Conservation (phyloP, 345 rosid species). For the Brassica incana region DNA sequence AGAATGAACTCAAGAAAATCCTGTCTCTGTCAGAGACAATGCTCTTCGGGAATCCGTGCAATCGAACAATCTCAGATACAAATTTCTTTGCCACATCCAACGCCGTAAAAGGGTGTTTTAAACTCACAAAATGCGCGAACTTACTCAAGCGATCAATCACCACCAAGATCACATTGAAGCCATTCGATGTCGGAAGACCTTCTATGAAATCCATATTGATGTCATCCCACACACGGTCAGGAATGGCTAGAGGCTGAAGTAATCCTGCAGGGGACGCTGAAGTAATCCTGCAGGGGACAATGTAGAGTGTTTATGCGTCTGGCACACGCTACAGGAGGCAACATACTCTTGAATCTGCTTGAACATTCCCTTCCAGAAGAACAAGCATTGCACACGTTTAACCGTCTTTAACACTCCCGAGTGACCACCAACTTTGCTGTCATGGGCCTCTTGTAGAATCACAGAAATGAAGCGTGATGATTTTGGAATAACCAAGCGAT, state of each 20-base stretch:
- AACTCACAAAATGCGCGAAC: background rate
- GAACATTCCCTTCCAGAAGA: background rate
- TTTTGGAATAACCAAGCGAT: background rate
- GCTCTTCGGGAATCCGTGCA: background rate
- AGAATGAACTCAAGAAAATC: background rate
- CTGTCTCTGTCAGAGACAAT: background rate
- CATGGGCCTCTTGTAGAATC: background rate
- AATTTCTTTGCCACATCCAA: background rate
- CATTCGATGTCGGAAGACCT: background rate
- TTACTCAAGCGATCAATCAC: background rate
- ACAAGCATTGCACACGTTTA: background rate
- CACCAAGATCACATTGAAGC: background rate
- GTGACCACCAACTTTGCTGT: background rate
- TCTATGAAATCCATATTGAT: background rate
- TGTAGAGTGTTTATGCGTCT: background rate
- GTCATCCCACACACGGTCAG: background rate
- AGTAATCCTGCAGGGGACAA: background rate
- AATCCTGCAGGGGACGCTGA: background rate
- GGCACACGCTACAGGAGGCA: background rate
- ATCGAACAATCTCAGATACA: background rate
- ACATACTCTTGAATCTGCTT: background rate
- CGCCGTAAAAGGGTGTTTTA: background rate
- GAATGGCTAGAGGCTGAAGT: background rate
- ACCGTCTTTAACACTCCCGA: background rate
- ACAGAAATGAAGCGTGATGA: background rate